A percentile compares a stretch with the other conserved stretches of the same genome.
Conservation (phyloP, 768 basidiomycete species). For the Tricholoma sp. region DNA sequence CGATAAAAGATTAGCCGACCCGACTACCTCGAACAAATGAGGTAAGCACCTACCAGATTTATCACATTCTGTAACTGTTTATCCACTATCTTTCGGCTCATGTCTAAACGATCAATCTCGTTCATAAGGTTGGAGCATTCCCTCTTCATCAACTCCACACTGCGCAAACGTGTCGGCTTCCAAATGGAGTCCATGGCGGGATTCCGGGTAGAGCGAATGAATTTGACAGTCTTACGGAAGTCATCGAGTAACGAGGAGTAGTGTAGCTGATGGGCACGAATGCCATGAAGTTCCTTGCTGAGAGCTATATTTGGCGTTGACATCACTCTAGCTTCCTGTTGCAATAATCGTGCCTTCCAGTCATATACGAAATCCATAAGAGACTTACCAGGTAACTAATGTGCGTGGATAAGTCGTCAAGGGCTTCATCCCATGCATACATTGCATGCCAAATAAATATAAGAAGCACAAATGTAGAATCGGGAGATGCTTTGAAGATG, state of each 20-base stretch:
- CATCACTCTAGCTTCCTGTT: constrained; percentile 44
- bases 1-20: not conserved
- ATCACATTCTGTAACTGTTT: constrained; percentile 47
- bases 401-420: constrained; percentile 20
- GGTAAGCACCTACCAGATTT: constrained; percentile 34
- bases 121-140: constrained; percentile 47
- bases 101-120: constrained; percentile 44
- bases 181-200: constrained; percentile 44
- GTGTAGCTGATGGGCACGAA: constrained; percentile 49
- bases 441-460: constrained; percentile 23
- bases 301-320: constrained; percentile 33
- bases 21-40: not conserved
- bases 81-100: constrained; percentile 39
- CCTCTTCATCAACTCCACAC: constrained; percentile 30
- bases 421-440: constrained; percentile 23
- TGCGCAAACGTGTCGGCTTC: constrained; percentile 23
- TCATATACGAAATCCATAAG: not conserved
- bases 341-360: not conserved
- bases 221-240: constrained; percentile 41
- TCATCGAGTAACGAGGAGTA: constrained; percentile 43
- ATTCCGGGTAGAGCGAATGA: constrained; percentile 37
- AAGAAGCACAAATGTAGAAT: constrained; percentile 22
- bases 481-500: constrained; percentile 17
- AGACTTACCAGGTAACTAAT: constrained; percentile 19
- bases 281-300: constrained; percentile 45